Evolutionary conservation across 306 rosid species (phyloP), one percentile per base, ranked within the genome.

Genomic region (Quercus alba): DNA sequence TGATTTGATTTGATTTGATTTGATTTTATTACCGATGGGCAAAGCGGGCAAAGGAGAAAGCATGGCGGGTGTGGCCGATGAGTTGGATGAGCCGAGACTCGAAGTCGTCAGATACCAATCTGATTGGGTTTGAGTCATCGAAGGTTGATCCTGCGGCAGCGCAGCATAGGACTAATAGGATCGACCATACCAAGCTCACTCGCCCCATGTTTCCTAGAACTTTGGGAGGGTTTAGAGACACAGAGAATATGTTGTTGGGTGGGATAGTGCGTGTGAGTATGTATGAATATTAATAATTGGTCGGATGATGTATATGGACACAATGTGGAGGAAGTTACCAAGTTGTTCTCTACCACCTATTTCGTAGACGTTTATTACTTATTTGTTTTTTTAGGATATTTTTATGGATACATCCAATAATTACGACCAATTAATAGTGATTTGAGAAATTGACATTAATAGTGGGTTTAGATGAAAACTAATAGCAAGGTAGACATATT

Each of bases 71-170:
- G 61, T 57, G 83, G 5, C 99, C 99, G 56, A 95, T 46, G 79
- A 89, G 92, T 14, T 78, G 86, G 61, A 84, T 78, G 52, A 93
- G 80, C 44, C 87, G 84, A 5, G 84, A 78, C 56, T 95, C 93
- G 56, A 87, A 4, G 5, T 88, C 78, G 68, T 90, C 93, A 5
- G 98, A 81, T 0, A 78, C 93, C 80, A 90, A 38, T 4, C 87
- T 82, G 77, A 95, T 91, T 11, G 96, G 97, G 52, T 95, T 95
- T 55, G 94, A 72, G 20, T 91, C 98, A 2, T 91, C 92, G 86
- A 93, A 90, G 84, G 54, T 85, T 17, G 90, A 79, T 31, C 71
- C 93, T 18, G 86, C 82, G 5, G 83, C 92, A 51, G 81, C 89
- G 81, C 59, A 86, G 84, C 33, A 72, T 5, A 85, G 77, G 19